Evolutionary conservation across 352 stramenopile genomes (phyloP), one percentile per base, ranked within the genome.

Genomic region (Pythium phragmiticola): DNA sequence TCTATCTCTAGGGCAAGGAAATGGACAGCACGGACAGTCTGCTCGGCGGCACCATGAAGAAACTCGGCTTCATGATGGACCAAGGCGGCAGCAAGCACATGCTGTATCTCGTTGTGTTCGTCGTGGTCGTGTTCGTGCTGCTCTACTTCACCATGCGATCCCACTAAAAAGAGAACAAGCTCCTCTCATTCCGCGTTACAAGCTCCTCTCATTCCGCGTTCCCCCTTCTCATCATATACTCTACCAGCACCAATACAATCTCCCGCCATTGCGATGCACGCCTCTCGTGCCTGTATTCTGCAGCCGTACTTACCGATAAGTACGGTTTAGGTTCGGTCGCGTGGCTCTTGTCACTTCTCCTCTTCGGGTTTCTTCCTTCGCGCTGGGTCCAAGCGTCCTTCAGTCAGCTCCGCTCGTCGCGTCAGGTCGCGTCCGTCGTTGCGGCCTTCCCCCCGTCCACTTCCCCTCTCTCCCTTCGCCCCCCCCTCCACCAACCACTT

Each of bases 61-160:
- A 82, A 0, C 72, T 95, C 33, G 80, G 82, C 26, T 73, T 78
- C 65, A 95, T 95, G 87, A 92, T 95, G 83, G 83, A 93, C 37
- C 84, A 92, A 34, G 87, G 87, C 48, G 84, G 87, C 42, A 90
- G 84, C 75, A 94, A 90, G 70, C 87, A 95, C 75, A 95, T 95
- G 87, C 80, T 92, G 60, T 92, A 94, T 59, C 74, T 95, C 64
- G 80, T 94, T 46, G 75, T 62, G 58, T 95, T 95, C 55, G 87
- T 95, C 30, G 81, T 95, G 16, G 62, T 95, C 51, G 84, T 95
- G 46, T 94, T 95, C 54, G 74, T 94, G 57, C 75, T 95, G 61
- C 76, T 95, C 34, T 95, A 94, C 71, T 90, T 85, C 59, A 71
- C 80, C 50, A 92, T 92, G 47, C 80, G 84, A 54, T 89, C 77